Conservation (phyloP, 2,329 filamentous ascomycete genomes). For the Sporothrix sp. region DNA sequence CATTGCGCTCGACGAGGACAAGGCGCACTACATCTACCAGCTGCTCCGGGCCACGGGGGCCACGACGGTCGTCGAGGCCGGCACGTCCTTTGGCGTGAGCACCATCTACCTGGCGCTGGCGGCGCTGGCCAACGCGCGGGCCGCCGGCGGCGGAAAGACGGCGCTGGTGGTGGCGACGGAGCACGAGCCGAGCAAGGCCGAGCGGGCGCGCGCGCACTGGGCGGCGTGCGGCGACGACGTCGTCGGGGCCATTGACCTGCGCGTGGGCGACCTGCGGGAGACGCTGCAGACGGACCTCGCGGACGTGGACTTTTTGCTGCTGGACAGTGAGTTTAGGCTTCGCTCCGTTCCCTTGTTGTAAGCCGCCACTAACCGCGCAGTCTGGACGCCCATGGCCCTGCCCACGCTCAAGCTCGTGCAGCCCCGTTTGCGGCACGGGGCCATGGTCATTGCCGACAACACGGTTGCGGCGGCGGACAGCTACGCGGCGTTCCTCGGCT, state of each 20-base stretch:
- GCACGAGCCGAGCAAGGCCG: constrained; percentile 45
- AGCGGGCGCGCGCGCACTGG: constrained; percentile 44
- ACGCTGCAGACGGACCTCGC: constrained; percentile 40
- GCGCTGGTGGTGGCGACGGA: constrained; percentile 48
- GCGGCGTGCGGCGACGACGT: constrained; percentile 38
- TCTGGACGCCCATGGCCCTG: constrained; percentile 23
- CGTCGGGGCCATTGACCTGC: constrained; percentile 41
- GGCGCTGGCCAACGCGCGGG: constrained; percentile 35
- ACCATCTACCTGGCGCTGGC: constrained; percentile 54
- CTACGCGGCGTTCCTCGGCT: constrained; percentile 32
- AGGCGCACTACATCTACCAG: constrained; percentile 47
- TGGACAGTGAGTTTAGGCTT: constrained; percentile 45
- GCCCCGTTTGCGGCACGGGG: constrained; percentile 25
- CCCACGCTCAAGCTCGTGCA: constrained; percentile 31
- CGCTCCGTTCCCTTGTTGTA: neutral
- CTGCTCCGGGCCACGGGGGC: constrained; percentile 40
- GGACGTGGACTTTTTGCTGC: constrained; percentile 45
- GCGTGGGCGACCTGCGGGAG: constrained; percentile 47
- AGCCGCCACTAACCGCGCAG: constrained; percentile 12
- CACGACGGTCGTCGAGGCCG: constrained; percentile 46
- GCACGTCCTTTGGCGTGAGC: constrained; percentile 51
- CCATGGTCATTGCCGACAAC: constrained; percentile 35
- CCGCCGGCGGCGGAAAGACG: constrained; percentile 10
- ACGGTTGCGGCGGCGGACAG: constrained; percentile 23
- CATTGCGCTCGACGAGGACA: constrained; percentile 49